These are phyloP conservation scores for Gossypium davidsonii DNA, from an alignment of 441 rosid genomes.

Conservation along the genomic window DNA sequence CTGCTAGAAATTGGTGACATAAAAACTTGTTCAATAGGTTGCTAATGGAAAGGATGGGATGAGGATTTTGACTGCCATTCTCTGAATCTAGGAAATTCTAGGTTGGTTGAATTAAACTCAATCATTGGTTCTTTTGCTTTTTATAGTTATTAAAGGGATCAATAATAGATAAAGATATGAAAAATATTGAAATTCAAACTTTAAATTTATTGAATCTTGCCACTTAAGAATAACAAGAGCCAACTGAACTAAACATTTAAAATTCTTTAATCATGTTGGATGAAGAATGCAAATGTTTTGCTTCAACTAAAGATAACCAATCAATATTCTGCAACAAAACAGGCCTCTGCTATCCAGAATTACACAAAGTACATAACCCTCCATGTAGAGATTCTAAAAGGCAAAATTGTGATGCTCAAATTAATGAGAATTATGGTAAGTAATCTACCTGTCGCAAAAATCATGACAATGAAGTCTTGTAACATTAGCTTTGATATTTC, in stretches of 20 bases:
- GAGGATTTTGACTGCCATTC: not conserved
- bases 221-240: not conserved
- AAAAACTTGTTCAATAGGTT: not conserved
- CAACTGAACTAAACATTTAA: not conserved
- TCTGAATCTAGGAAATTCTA: constrained; percentile 8
- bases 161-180: not conserved
- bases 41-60: not conserved
- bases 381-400: not conserved
- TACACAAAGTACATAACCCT: not conserved
- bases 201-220: not conserved
- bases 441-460: not conserved
- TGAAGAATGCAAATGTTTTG: not conserved
- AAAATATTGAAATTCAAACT: not conserved
- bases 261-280: not conserved
- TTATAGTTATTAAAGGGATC: not conserved
- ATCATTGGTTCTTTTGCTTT: not conserved
- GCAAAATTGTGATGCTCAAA: not conserved
- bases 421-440: not conserved
- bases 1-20: not conserved
- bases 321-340: not conserved
- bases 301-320: not conserved
- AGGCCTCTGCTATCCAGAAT: not conserved
- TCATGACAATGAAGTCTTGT: not conserved
- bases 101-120: not conserved
- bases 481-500: not conserved